Percentiles rank a stretch among this genome's conserved stretches.
These are phyloP conservation scores for Tulasnella sp. DNA, from an alignment of 768 basidiomycete genomes.

Conservation along the genomic window DNA sequence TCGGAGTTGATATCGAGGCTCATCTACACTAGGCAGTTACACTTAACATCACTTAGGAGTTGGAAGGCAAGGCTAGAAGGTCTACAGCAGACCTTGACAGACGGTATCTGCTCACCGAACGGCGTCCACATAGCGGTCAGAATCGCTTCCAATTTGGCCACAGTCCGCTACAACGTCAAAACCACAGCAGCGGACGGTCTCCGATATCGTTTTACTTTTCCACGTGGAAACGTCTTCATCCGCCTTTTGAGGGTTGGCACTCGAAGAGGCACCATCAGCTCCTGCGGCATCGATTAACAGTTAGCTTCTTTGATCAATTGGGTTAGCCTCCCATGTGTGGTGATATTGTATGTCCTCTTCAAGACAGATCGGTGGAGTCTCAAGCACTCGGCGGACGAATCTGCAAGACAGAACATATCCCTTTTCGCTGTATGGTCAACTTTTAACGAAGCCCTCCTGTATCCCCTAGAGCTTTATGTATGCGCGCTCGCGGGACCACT, in stretches of 20 bases:
- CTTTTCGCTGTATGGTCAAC: conserved; percentile 87
- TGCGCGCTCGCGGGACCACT: conserved; percentile 88
- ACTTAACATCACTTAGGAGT: too few species aligned
- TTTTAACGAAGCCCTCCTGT: conserved; percentile 71
- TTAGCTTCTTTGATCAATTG: conserved; percentile 59
- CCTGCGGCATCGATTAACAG: conserved; percentile 40
- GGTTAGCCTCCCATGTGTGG: conserved; percentile 47
- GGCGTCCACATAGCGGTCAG: neutral
- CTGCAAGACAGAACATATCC: conserved; percentile 83
- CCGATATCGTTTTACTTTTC: conserved; percentile 53
- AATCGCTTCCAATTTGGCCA: conserved; percentile 47
- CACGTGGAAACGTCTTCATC: conserved; percentile 30
- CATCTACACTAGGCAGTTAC: too few species aligned
- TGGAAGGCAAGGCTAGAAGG: too few species aligned
- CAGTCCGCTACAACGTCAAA: conserved; percentile 60
- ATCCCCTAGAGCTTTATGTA: conserved; percentile 89
- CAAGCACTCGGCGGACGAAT: conserved; percentile 82
- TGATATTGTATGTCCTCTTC: conserved; percentile 60
- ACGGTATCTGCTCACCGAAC: neutral
- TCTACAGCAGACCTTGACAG: too few species aligned
- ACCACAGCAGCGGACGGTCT: conserved; percentile 68
- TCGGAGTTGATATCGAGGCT: too few species aligned
- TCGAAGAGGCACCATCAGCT: conserved; percentile 13
- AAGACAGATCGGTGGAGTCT: conserved; percentile 61
- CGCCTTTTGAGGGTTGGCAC: neutral